Percentiles rank a stretch among this genome's conserved stretches.
phyloP scores from a whole-genome alignment of 1,284 basidiomycete species.

The Xerocomus minutiporus region DNA sequence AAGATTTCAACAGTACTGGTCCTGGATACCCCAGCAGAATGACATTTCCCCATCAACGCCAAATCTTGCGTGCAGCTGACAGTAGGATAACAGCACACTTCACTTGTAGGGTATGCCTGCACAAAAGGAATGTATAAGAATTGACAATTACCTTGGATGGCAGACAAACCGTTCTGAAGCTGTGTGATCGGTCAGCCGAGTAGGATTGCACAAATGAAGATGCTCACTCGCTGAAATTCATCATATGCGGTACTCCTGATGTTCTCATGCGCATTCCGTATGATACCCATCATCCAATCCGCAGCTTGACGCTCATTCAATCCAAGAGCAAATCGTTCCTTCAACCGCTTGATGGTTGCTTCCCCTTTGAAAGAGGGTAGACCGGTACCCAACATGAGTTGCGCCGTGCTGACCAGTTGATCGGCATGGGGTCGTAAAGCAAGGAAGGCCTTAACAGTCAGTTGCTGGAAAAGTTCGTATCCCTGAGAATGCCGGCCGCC shows the following conservation, averaged over 20 bases:
- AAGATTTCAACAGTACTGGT: not conserved
- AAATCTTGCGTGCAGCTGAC: not conserved
- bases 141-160: not conserved
- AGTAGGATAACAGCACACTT: slow-evolving; percentile 1
- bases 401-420: slow-evolving; percentile 84
- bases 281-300: slow-evolving; percentile 84
- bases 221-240: slow-evolving; percentile 78
- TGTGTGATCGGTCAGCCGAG: slow-evolving; percentile 25
- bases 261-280: slow-evolving; percentile 94
- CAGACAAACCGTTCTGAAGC: slow-evolving; percentile 50
- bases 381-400: slow-evolving; percentile 92
- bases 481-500: slow-evolving; percentile 91
- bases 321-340: slow-evolving; percentile 82
- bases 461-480: slow-evolving; percentile 88
- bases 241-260: slow-evolving; percentile 89
- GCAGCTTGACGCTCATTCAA: slow-evolving; percentile 89
- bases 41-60: not conserved
- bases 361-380: slow-evolving; percentile 97
- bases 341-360: slow-evolving; percentile 80
- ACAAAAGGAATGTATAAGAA: slow-evolving; percentile 10
- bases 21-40: not conserved
- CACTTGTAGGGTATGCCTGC: slow-evolving; percentile 54
- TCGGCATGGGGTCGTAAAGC: slow-evolving; percentile 89
- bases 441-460: slow-evolving; percentile 95
- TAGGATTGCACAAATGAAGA: not conserved